Evolutionary conservation across 306 rosid species (phyloP), one percentile per base, ranked within the genome.

Genomic region (Vigna radiata): DNA sequence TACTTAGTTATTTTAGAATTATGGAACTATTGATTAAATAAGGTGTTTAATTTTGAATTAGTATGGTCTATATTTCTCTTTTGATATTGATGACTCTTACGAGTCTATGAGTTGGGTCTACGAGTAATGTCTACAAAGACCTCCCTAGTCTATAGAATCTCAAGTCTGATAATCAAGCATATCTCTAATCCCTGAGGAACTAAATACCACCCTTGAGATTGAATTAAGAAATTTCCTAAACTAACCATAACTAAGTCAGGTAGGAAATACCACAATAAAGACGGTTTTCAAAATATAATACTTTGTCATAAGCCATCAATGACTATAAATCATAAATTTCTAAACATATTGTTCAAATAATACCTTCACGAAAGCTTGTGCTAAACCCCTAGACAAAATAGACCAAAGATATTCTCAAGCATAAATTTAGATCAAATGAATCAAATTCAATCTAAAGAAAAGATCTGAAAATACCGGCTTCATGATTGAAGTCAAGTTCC

Each of bases 401-500:
- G 64, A 59, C 31, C 43, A 37, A 25, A 72, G 31, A 68, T 44
- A 74, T n/a, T 52, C 75, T 73, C 48, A 59, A 61, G 76, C 47
- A 70, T 73, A 48, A 37, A 58, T 77, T 44, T 58, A 62, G 58
- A 50, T 55, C 73, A 23, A 65, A 48, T 7, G 56, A 59, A 27
- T 50, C 25, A 55, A 61, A 84, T 63, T 27, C 31, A 53, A 69
- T 82, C 62, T 71, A 76, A 72, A 68, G 48, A 67, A 10, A 80
- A 62, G 56, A 73, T 75, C 41, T 29, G 17, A 83, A 66, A 69
- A 62, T 86, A 96, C 99, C 99, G 66, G 99, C 98, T 87, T 96
- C 99, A 58, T 8, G 90, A 85, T 88, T 93, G 89, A 92, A 93
- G 83, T 96, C 96, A 54, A 96, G 94, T 77, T 96, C 99, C 82